Base-by-base conservation (phyloP, 1,139 yeast species). In the Yamadazyma dushanensis region DNA sequence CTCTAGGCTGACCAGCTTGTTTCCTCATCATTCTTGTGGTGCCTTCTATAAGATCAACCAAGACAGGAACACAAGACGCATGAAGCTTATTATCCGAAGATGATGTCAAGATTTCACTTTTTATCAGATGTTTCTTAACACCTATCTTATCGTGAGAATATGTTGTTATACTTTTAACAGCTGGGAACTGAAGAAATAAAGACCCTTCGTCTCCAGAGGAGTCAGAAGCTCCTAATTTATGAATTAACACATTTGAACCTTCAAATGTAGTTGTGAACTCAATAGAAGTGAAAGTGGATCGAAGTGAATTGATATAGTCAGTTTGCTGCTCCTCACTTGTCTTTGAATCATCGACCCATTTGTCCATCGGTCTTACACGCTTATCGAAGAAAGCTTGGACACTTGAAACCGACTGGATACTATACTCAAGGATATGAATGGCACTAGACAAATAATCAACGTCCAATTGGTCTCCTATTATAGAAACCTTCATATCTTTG, bases 31-130 rank as follows among this genome's bases (percentile, higher is more conserved):
- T 59, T 16, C 57, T 43, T 49, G 68, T 63, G 37, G 72, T 46
- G 8, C 79, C 75, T 16, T 66, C 62, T 16, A 72, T 63, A 36
- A 87, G 66, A 43, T 83, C 90, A 34, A 67, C 56, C 8, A 88
- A 52, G 8, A 88, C 84, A 0, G 96, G 96, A 16, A 89, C 88
- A 57, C 95, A 87, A 1, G 79, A 66, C 0, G 96, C 77, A 41
- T 76, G 74, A 5, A 92, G 53, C 0, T 71, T 72, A 53, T 92
- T 92, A 37, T 78, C 79, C 0, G 96, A 85, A 1, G 88, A 73
- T n/a, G 86, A 73, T 5, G 86, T 78, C 20, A 73, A 58, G 1
- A 84, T 63, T 39, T 83, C 85, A 26, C 74, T 61, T 25, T 71
- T 66, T 28, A 83, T 44, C 2, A 56, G 54, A 50, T 80, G 85